Conservation (phyloP, 2,329 filamentous ascomycete genomes). For the Aureobasidium sp. region DNA sequence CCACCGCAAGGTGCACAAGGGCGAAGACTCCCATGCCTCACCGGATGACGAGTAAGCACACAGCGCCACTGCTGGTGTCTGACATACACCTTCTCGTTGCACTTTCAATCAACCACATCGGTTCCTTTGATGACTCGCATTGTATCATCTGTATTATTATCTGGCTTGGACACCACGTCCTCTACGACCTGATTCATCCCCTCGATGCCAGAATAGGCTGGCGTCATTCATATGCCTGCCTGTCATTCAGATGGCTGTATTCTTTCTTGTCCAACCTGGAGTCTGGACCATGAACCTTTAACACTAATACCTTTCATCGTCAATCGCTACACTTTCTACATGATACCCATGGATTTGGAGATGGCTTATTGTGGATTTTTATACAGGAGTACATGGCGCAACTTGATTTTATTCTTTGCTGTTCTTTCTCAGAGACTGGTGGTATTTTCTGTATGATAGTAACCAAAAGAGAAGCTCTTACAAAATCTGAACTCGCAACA, state of each 20-base stretch:
- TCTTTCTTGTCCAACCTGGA: constrained; percentile 3
- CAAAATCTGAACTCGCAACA: constrained; percentile 1
- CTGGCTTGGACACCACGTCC: neutral
- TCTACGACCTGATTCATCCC: neutral
- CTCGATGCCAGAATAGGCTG: neutral
- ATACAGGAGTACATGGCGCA: constrained; percentile 4
- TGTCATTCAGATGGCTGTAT: neutral
- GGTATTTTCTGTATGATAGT: constrained; percentile 5
- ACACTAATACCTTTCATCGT: constrained; percentile 22
- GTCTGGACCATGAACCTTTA: neutral
- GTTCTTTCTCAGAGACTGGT: neutral
- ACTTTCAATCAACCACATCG: too few species aligned
- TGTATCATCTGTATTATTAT: constrained; percentile 7
- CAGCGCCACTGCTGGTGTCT: neutral
- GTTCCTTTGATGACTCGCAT: neutral
- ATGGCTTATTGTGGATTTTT: constrained; percentile 1
- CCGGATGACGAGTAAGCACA: constrained; percentile 37
- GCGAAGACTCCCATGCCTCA: constrained; percentile 48
- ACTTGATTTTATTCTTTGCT: neutral
- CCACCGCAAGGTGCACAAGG: constrained; percentile 94
- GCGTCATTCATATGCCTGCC: neutral
- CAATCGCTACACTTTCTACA: constrained; percentile 26
- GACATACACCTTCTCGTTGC: neutral
- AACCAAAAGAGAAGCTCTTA: neutral
- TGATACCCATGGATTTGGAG: constrained; percentile 15